These are phyloP conservation scores for Canavalia gladiata DNA, from an alignment of 306 rosid species.

Conservation along the genomic window DNA sequence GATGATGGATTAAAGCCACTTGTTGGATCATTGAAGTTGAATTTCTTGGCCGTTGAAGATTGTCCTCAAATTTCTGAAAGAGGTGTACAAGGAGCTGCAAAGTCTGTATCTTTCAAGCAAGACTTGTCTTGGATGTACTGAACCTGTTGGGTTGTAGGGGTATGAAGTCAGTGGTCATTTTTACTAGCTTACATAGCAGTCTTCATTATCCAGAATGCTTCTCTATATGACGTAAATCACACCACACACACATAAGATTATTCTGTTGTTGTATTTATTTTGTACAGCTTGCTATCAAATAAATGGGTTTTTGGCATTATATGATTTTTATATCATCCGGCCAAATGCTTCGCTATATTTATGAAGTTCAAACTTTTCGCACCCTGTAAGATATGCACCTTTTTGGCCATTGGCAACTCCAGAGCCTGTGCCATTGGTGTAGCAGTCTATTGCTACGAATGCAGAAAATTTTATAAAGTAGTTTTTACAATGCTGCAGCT, in stretches of 20 bases:
- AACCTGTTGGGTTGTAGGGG: slow-evolving; percentile 42
- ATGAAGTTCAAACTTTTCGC: slow-evolving; percentile 8
- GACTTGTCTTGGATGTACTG: slow-evolving; percentile 92
- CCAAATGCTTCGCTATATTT: slow-evolving; percentile 14
- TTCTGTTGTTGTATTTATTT: slow-evolving; percentile 35
- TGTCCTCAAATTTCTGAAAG: slow-evolving; percentile 92
- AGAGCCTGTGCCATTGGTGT: not conserved
- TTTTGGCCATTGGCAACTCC: not conserved
- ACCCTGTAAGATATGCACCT: not conserved
- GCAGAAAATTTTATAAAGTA: not conserved
- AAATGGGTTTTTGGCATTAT: slow-evolving; percentile 8
- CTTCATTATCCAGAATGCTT: slow-evolving; percentile 25
- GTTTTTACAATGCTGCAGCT: not conserved
- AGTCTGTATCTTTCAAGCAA: slow-evolving; percentile 71
- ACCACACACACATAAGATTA: not conserved
- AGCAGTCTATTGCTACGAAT: not conserved
- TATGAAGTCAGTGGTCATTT: slow-evolving; percentile 11
- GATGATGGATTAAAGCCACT: slow-evolving; percentile 87
- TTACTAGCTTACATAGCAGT: not conserved
- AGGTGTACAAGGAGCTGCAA: slow-evolving; percentile 79
- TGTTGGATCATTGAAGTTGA: slow-evolving; percentile 77
- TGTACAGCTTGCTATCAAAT: slow-evolving; percentile 42
- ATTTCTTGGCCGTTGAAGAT: slow-evolving; percentile 74
- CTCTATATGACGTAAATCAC: slow-evolving; percentile 17
- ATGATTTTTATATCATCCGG: slow-evolving; percentile 1